Percentiles rank a stretch among this genome's conserved stretches.
Evolutionary conservation across 345 rosid genomes (phyloP).

Genomic region (Physaria fendleri): DNA sequence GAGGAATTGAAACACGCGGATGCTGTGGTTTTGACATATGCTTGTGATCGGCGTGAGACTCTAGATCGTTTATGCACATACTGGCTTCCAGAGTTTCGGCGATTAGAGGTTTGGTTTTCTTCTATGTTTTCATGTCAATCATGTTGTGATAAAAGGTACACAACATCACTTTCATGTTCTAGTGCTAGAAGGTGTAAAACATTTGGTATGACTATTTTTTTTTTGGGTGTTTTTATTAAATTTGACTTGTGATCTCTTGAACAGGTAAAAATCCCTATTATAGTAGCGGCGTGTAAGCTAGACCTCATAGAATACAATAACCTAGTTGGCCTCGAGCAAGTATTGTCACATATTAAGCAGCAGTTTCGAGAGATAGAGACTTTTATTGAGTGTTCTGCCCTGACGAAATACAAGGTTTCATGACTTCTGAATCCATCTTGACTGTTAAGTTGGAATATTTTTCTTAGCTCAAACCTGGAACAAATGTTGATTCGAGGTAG

Average conservation of each 20-base stretch:
- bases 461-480: too few relatives aligned
- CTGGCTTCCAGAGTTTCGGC: slow-evolving; percentile 44
- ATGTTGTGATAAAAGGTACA: background rate
- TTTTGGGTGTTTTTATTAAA: slow-evolving; percentile 8
- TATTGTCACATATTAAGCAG: slow-evolving; percentile 98
- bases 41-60: slow-evolving; percentile 70
- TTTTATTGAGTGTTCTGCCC: slow-evolving; percentile 88
- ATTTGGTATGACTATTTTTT: background rate
- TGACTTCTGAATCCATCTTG: slow-evolving; percentile 15
- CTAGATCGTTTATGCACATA: slow-evolving; percentile 68
- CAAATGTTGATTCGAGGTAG: too few relatives aligned
- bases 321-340: slow-evolving; percentile 75
- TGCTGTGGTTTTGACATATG: slow-evolving; percentile 94
- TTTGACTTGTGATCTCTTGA: slow-evolving; percentile 12
- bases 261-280: slow-evolving; percentile 90
- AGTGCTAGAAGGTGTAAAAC: background rate
- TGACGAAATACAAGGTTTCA: slow-evolving; percentile 69
- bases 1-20: slow-evolving; percentile 88
- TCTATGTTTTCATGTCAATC: background rate
- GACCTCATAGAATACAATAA: slow-evolving; percentile 81
- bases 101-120: slow-evolving; percentile 22
- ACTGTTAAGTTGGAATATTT: too few relatives aligned
- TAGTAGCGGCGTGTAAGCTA: slow-evolving; percentile 93
- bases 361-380: slow-evolving; percentile 97
- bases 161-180: background rate